phyloP scores from a whole-genome alignment of 2,329 filamentous ascomycete species.

The Grosmannia serpens region DNA sequence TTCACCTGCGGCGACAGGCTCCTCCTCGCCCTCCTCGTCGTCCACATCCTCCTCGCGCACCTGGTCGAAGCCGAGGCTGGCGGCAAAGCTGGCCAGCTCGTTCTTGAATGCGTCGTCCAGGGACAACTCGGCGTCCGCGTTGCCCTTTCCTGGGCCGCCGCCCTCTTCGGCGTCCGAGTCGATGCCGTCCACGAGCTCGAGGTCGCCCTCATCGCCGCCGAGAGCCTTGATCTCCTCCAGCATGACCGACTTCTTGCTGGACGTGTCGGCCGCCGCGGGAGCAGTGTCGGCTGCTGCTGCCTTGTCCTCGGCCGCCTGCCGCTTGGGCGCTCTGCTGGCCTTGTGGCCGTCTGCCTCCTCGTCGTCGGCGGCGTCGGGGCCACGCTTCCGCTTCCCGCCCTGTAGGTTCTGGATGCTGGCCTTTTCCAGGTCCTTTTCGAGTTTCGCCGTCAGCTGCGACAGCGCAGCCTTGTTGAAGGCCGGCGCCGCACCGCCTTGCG shows the following conservation, averaged over 20 bases:
- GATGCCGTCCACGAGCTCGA: slow-evolving; percentile 47
- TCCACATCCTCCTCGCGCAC: slow-evolving; percentile 27
- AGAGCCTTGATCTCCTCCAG: slow-evolving; percentile 54
- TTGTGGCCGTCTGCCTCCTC: not conserved
- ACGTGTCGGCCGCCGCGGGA: slow-evolving; percentile 10
- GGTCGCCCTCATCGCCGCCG: slow-evolving; percentile 53
- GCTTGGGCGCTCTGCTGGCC: not conserved
- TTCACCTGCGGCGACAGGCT: slow-evolving; percentile 20
- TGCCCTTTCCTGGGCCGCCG: slow-evolving; percentile 15
- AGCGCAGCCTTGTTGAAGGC: slow-evolving; percentile 40
- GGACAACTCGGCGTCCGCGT: slow-evolving; percentile 11
- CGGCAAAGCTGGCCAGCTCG: slow-evolving; percentile 41
- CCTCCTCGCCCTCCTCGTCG: slow-evolving; percentile 26
- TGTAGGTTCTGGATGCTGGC: slow-evolving; percentile 19
- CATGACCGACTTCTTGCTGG: slow-evolving; percentile 21
- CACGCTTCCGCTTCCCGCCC: slow-evolving; percentile 14
- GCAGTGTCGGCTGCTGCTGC: slow-evolving; percentile 17
- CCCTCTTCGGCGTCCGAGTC: slow-evolving; percentile 37
- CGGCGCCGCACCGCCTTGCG: slow-evolving; percentile 13
- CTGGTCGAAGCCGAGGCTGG: slow-evolving; percentile 36
- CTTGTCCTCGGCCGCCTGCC: slow-evolving; percentile 7
- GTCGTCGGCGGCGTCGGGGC: slow-evolving; percentile 1
- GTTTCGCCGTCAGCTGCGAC: slow-evolving; percentile 41
- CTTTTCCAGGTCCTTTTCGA: slow-evolving; percentile 39
- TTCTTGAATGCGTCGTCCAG: slow-evolving; percentile 26